Evolutionary conservation across 73 alveolate species (phyloP), one percentile per base, ranked within the genome.

Genomic region (Blepharisma stoltei): DNA sequence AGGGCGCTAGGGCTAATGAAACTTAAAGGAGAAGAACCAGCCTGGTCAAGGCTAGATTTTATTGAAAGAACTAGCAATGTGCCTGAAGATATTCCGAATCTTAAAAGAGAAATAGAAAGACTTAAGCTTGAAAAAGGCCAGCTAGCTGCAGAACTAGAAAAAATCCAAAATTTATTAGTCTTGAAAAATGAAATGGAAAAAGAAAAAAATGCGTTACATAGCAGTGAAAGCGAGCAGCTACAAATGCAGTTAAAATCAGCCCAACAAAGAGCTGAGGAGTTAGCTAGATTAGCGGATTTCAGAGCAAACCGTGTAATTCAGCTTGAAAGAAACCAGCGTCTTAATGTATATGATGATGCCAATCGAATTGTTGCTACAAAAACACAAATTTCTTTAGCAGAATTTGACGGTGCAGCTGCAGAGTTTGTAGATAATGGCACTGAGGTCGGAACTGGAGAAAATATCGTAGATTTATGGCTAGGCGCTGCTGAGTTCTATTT

Each of bases 61-160:
- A 76, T 95, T 53, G 98, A 93, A 82, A 85, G 87, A 78, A 77
- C 86, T 77, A 89, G 81, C 65, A 55, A 88, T 43, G 94, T 92
- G 21, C 93, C 97, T 14, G 92, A 89, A 79, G 92, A 71, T 78
- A 79, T 86, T 53, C 89, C 84, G n/a, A 83, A 82, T 43, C 84
- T 94, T 21, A 78, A 67, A 37, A 82, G 86, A 70, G 97, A 92
- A 83, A 94, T 93, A n/a, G 95, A 94, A 73, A 83, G 91, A 54
- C 89, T 95, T 77, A 95, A 83, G 83, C 83, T 79, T 6, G 99
- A 93, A 68, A 95, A 93, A 78, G 94, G 94, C 38, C 92, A 88
- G 45, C 78, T 95, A 49, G 99, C 98, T 18, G 88, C 97, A 54
- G 97, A 92, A 71, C 83, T 95, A 60, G 98, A 95, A 78, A 88